These are phyloP conservation scores for Isabelozyma pseudorhagii DNA, from an alignment of 805 yeast genomes.

Conservation along the genomic window DNA sequence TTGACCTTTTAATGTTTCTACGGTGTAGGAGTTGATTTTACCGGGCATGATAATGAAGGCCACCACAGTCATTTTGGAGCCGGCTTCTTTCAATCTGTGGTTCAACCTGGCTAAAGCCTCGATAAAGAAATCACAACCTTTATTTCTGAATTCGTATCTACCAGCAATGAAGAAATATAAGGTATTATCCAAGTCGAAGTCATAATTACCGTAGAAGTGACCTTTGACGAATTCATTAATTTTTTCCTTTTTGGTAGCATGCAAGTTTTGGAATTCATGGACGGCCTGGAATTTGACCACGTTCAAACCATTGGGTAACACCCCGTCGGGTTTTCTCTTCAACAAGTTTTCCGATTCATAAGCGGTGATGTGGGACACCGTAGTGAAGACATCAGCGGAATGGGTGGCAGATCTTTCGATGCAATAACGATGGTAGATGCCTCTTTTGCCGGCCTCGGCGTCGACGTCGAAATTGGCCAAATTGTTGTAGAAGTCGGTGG, in stretches of 20 bases:
- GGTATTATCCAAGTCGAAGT: conserved; percentile 91
- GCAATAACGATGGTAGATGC: conserved; percentile 95
- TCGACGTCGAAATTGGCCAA: conserved; percentile 88
- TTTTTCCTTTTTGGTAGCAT: conserved; percentile 85
- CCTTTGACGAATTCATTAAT: conserved; percentile 94
- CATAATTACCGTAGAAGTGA: conserved; percentile 95
- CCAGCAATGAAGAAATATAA: conserved; percentile 96
- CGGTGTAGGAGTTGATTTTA: conserved; percentile 87
- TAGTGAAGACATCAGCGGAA: conserved; percentile 93
- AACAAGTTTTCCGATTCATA: conserved; percentile 88
- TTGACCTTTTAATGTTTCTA: conserved; percentile 93
- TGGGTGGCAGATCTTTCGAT: conserved; percentile 96
- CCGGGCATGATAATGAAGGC: conserved; percentile 99
- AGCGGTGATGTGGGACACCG: conserved; percentile 97
- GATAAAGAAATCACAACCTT: conserved; percentile 93
- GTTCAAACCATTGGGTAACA: conserved; percentile 92
- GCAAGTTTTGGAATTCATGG: conserved; percentile 96
- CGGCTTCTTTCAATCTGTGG: conserved; percentile 75
- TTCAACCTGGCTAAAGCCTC: conserved; percentile 91
- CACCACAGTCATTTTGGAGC: conserved; percentile 88
- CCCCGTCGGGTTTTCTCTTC: conserved; percentile 97
- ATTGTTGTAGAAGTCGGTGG: conserved; percentile 93
- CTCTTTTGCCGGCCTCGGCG: conserved; percentile 96
- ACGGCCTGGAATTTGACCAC: conserved; percentile 96
- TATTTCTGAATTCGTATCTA: conserved; percentile 92